Conservation (phyloP, 257 asterid species). For the Voacanga thouarsii region DNA sequence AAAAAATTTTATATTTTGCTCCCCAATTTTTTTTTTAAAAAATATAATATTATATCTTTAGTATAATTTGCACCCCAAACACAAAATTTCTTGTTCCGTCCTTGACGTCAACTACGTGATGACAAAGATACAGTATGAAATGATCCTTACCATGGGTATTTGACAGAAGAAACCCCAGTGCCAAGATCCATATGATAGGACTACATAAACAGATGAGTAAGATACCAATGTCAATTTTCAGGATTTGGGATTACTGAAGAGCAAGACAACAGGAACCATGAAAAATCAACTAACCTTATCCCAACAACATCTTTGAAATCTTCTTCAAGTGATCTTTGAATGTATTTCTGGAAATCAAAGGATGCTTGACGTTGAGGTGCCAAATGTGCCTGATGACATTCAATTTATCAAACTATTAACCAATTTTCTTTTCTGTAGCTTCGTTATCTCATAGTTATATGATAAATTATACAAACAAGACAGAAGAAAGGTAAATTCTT, state of each 20-base stretch:
- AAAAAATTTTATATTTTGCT: too few species aligned
- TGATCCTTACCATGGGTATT: slow-evolving; percentile 70
- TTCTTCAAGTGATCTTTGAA: slow-evolving; percentile 80
- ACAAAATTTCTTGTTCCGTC: too few species aligned
- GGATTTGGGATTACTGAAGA: background rate
- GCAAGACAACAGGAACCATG: background rate
- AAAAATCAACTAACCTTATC: slow-evolving; percentile 48
- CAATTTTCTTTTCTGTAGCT: too few species aligned
- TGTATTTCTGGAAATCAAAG: slow-evolving; percentile 79
- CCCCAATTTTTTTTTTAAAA: too few species aligned
- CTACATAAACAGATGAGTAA: slow-evolving; percentile 32
- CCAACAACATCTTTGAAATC: slow-evolving; percentile 94
- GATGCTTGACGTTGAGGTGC: slow-evolving; percentile 71
- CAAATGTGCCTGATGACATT: slow-evolving; percentile 63
- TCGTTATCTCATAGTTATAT: too few species aligned
- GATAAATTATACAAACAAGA: too few species aligned
- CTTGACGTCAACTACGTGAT: too few species aligned
- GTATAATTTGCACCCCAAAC: too few species aligned
- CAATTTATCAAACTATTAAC: background rate
- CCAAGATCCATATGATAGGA: slow-evolving; percentile 80
- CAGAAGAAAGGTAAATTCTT: too few species aligned
- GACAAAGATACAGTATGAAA: too few species aligned
- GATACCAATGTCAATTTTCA: background rate
- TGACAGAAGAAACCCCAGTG: slow-evolving; percentile 70
- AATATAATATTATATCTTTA: too few species aligned